These are phyloP conservation scores for Claviceps quebecensis DNA, from an alignment of 2,329 filamentous ascomycete species.

Conservation along the genomic window DNA sequence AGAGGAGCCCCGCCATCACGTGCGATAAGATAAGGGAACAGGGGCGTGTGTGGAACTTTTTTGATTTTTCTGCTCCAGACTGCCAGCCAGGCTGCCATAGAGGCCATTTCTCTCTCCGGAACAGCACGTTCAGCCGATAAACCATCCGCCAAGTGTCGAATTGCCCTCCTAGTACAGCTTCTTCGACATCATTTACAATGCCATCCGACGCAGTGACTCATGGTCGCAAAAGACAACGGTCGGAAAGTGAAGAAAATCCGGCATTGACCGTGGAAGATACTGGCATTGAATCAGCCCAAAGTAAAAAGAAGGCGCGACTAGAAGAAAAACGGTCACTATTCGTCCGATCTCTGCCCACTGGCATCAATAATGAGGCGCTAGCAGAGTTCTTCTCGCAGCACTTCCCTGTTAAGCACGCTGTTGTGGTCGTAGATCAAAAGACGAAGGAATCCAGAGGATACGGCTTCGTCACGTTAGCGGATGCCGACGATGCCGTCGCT, in stretches of 20 bases:
- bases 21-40: constrained; percentile 17
- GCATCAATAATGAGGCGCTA: constrained; percentile 66
- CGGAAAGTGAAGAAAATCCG: constrained; percentile 19
- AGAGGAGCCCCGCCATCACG: constrained; percentile 15
- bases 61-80: background rate
- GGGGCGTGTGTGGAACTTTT: background rate
- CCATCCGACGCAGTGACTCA: constrained; percentile 6
- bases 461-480: constrained; percentile 93
- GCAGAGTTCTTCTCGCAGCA: constrained; percentile 87
- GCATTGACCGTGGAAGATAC: constrained; percentile 17
- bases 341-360: constrained; percentile 69
- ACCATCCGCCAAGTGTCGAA: background rate
- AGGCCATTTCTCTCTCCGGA: background rate
- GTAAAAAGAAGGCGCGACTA: constrained; percentile 41
- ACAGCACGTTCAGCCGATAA: background rate
- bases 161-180: background rate
- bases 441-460: constrained; percentile 85
- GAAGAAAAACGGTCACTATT: constrained; percentile 66
- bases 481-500: constrained; percentile 74
- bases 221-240: constrained; percentile 22
- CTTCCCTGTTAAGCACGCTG: constrained; percentile 89
- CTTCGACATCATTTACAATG: background rate
- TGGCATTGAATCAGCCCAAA: constrained; percentile 18
- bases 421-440: constrained; percentile 72
- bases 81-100: background rate